Conservation (phyloP, 495 filamentous ascomycete genomes). For the Penicillium taxi region DNA sequence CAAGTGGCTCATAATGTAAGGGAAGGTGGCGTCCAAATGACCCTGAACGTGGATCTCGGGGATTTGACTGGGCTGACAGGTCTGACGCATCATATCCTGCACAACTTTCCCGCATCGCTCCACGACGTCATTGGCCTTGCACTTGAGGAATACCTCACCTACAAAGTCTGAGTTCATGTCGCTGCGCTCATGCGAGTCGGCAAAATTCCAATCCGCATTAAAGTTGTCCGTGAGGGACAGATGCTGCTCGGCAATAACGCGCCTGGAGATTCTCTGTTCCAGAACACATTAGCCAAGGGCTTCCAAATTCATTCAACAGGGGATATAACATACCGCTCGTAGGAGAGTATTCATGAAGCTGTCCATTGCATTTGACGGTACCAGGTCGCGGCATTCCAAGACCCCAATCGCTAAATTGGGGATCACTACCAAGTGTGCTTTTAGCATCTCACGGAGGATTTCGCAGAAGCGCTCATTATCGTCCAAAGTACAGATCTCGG, state of each 20-base stretch:
- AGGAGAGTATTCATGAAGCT: constrained; percentile 92
- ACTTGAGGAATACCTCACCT: constrained; percentile 91
- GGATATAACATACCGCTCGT: constrained; percentile 59
- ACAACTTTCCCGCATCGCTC: constrained; percentile 69
- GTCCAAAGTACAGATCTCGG: constrained; percentile 73
- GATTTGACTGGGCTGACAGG: constrained; percentile 61
- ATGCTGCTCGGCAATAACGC: constrained; percentile 97
- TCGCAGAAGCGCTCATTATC: constrained; percentile 90
- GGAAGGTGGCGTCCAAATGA: constrained; percentile 83
- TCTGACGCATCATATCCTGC: constrained; percentile 58
- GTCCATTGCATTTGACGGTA: constrained; percentile 73
- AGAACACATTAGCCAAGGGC: constrained; percentile 2
- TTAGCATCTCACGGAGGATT: constrained; percentile 66
- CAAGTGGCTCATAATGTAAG: constrained; percentile 90
- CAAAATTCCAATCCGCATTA: constrained; percentile 86
- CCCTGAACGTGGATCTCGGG: constrained; percentile 81
- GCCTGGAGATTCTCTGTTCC: constrained; percentile 74
- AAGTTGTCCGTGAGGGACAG: constrained; percentile 95
- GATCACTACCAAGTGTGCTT: constrained; percentile 87
- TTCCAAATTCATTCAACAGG: too few relatives aligned
- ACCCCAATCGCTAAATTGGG: constrained; percentile 91
- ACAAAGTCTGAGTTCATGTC: constrained; percentile 75
- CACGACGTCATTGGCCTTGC: constrained; percentile 84
- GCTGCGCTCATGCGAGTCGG: constrained; percentile 57
- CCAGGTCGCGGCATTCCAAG: constrained; percentile 72